Conservation (phyloP, 208 protist species). For the Endotrypanum monterogeii region DNA sequence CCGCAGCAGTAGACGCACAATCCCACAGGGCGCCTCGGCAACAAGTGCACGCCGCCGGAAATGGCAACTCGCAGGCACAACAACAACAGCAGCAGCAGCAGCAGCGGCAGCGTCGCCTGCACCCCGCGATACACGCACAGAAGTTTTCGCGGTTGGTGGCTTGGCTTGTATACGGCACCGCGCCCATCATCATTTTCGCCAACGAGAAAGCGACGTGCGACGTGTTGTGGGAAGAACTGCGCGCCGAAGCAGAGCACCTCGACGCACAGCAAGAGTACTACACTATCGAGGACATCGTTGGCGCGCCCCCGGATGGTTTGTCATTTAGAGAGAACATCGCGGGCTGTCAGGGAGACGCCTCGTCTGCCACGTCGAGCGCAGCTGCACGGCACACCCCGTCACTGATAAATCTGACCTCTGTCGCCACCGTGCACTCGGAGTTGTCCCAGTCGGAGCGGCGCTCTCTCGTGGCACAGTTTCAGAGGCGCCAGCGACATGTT, state of each 20-base stretch:
- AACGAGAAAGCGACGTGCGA: constrained; percentile 81
- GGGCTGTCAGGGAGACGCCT: not conserved
- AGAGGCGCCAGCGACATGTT: constrained; percentile 92
- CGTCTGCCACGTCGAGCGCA: not conserved
- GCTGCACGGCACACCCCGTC: constrained; percentile 2
- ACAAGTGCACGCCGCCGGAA: not conserved
- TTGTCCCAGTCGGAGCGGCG: constrained; percentile 90
- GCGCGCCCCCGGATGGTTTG: constrained; percentile 36
- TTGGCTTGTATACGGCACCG: constrained; percentile 60
- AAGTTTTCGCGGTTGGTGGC: constrained; percentile 79
- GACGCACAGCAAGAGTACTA: constrained; percentile 43
- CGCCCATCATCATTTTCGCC: constrained; percentile 78
- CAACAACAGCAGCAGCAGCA: not conserved
- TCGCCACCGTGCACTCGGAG: constrained; percentile 79
- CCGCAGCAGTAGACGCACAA: not conserved
- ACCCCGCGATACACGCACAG: constrained; percentile 51
- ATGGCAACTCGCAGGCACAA: too few relatives aligned
- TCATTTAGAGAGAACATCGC: constrained; percentile 10
- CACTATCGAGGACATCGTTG: constrained; percentile 51
- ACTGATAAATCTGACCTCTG: constrained; percentile 52
- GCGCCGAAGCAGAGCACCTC: constrained; percentile 51
- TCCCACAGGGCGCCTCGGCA: constrained; percentile 5
- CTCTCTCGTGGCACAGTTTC: constrained; percentile 95
- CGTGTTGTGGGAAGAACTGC: constrained; percentile 64
- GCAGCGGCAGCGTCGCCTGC: constrained; percentile 27